A percentile compares a stretch with the other conserved stretches of the same genome.
These are phyloP conservation scores for Fimicolochytrium jonesii DNA, from an alignment of 192 early-diverging fungal species.

Conservation along the genomic window DNA sequence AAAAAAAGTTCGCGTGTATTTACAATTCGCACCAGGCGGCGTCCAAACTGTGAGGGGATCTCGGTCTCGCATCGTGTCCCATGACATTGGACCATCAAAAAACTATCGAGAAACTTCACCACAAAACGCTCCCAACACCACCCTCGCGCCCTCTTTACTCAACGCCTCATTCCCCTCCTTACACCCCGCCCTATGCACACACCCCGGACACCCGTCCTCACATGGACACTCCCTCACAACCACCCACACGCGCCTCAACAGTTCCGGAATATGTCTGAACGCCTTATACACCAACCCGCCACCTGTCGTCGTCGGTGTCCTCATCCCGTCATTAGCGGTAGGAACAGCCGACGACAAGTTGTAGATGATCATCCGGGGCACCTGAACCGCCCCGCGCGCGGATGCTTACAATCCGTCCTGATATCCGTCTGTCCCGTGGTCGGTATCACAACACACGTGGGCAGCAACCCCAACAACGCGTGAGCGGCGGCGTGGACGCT, in stretches of 20 bases:
- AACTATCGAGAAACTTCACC: no score
- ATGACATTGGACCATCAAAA: no score
- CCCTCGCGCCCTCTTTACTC: conserved; percentile 41
- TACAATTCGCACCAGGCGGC: no score
- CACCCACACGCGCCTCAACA: conserved; percentile 30
- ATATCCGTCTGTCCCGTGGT: conserved; percentile 23
- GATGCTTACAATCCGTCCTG: conserved; percentile 51
- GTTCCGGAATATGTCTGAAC: conserved; percentile 30
- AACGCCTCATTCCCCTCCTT: conserved; percentile 40
- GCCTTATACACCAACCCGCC: conserved; percentile 35
- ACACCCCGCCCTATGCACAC: conserved; percentile 39
- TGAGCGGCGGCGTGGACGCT: conserved; percentile 53
- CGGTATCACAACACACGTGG: conserved; percentile 23
- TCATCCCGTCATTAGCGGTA: no score
- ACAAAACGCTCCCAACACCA: no score
- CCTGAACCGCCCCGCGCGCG: no score
- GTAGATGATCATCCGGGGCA: conserved; percentile 44
- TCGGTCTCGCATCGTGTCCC: no score
- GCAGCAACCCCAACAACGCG: conserved; percentile 39
- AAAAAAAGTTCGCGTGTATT: no score
- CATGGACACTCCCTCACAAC: conserved; percentile 43
- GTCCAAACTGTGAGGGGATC: no score
- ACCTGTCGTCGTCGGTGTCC: not conserved
- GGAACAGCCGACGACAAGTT: conserved; percentile 21
- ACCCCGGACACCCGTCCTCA: conserved; percentile 44